Base-by-base conservation (phyloP, 2,329 filamentous ascomycete species). In the Nemania sp. region DNA sequence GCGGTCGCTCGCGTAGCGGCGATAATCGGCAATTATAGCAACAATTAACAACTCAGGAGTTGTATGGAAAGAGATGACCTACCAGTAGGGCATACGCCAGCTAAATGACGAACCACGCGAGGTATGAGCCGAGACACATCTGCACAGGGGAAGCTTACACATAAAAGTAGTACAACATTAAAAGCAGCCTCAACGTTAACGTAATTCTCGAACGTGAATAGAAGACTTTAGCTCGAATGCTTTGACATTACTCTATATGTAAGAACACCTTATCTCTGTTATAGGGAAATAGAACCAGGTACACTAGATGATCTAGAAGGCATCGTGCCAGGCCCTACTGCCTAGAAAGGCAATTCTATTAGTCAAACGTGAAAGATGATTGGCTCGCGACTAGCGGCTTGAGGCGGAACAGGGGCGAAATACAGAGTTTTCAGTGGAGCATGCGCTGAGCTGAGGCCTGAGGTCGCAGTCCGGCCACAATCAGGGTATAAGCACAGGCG, bases 311-410 rank as follows among this genome's bases (percentile, higher is more conserved):
- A 5, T 26, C 24, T 24, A 20, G 22, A 38, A 35, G 24, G 5
- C 38, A 62, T 54, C 38, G 52, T 47, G 27, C 20, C 51, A 35
- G 29, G 47, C n/a, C 6, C 13, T 41, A 38, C 49, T 68, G 22
- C 60, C 68, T 35, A 56, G 32, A 62, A 56, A 38, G 58, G 66
- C 62, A 66, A 66, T 64, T 35, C 26, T 27, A 53, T 66, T 70
- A 68, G 68, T 70, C 68, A 70, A 64, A 10, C 24, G 22, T 52
- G 43, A 6, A 38, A 29, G 22, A 13, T 64, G 68, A 64, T 70
- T 70, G 68, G 68, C 32, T 47, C n/a, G 29, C 26, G 56, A 10
- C n/a, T 32, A n/a, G 43, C 51, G 32, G 24, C 49, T 57, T n/a
- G 27, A 43, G 32, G 55, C 26, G 41, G 65, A 49, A 22, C 49